Percentiles rank a stretch among this genome's conserved stretches.
Conservation (phyloP, 1,284 basidiomycete genomes). For the Porodaedalea pini region DNA sequence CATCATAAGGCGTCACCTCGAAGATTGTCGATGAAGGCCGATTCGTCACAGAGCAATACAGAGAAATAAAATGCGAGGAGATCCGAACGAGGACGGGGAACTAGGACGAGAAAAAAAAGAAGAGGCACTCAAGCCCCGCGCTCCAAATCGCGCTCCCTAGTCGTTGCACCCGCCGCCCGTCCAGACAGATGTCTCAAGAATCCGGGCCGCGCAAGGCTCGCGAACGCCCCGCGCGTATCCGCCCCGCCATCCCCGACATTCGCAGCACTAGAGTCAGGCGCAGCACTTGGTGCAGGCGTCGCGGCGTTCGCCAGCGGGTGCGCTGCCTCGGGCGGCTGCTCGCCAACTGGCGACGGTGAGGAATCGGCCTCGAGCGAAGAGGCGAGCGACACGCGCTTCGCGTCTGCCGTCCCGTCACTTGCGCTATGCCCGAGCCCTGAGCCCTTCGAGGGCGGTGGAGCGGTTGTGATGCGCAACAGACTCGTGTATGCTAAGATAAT, state of each 20-base stretch:
- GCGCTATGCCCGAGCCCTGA: background rate
- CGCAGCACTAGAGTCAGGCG: background rate
- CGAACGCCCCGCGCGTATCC: background rate
- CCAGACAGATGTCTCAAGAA: constrained; percentile 4
- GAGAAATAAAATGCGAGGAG: too few relatives aligned
- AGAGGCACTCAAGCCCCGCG: background rate
- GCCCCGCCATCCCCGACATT: background rate
- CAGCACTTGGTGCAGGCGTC: background rate
- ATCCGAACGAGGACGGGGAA: background rate
- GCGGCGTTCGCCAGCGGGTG: constrained; percentile 6
- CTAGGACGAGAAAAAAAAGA: background rate
- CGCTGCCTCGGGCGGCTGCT: background rate
- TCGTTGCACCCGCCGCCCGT: background rate
- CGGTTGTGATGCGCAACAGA: constrained; percentile 76
- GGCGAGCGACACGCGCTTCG: constrained; percentile 15
- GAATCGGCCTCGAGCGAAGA: constrained; percentile 9
- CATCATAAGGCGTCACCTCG: too few relatives aligned
- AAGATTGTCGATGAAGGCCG: too few relatives aligned
- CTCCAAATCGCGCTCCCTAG: background rate
- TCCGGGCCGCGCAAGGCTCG: constrained; percentile 7
- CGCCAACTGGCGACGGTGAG: background rate
- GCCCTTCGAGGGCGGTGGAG: constrained; percentile 42
- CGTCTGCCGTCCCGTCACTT: background rate
- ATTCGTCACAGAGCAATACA: too few relatives aligned
- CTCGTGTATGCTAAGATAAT: constrained; percentile 77